phyloP scores from a whole-genome alignment of 345 rosid genomes.

The Citrus sp. region DNA sequence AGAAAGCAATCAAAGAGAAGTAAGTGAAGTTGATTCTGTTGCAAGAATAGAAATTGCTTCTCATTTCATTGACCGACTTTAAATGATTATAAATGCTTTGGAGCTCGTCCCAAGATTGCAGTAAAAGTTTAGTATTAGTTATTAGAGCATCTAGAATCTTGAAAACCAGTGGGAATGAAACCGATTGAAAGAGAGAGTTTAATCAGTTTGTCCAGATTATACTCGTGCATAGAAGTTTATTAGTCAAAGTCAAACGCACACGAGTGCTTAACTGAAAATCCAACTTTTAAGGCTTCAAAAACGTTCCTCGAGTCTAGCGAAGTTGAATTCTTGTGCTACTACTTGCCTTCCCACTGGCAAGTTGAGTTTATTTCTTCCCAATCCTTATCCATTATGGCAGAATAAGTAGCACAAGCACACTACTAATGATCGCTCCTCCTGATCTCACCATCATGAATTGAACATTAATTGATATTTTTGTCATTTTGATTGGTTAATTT shows the following conservation, averaged over 20 bases:
- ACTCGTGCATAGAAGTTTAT: neutral
- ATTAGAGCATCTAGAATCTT: slow-evolving; percentile 20
- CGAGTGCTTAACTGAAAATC: slow-evolving; percentile 33
- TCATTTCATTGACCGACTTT: neutral
- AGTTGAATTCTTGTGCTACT: slow-evolving; percentile 24
- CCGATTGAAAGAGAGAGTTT: slow-evolving; percentile 6
- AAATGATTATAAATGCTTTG: slow-evolving; percentile 26
- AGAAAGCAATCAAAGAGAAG: neutral
- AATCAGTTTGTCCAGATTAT: slow-evolving; percentile 9
- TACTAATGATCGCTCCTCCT: neutral
- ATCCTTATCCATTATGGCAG: neutral
- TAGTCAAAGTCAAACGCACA: slow-evolving; percentile 53
- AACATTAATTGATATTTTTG: neutral
- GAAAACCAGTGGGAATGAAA: slow-evolving; percentile 23
- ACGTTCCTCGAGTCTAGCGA: slow-evolving; percentile 44
- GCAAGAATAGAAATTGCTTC: slow-evolving; percentile 15
- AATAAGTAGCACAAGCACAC: neutral
- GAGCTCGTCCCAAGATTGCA: slow-evolving; percentile 27
- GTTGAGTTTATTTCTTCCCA: neutral
- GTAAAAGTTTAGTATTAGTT: neutral
- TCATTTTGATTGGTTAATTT: neutral
- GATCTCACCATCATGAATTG: neutral
- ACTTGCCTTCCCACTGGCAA: slow-evolving; percentile 13
- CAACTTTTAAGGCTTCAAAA: slow-evolving; percentile 42
- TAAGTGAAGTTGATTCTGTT: slow-evolving; percentile 1